Conservation (phyloP, 345 rosid species). For the Citrus medica region DNA sequence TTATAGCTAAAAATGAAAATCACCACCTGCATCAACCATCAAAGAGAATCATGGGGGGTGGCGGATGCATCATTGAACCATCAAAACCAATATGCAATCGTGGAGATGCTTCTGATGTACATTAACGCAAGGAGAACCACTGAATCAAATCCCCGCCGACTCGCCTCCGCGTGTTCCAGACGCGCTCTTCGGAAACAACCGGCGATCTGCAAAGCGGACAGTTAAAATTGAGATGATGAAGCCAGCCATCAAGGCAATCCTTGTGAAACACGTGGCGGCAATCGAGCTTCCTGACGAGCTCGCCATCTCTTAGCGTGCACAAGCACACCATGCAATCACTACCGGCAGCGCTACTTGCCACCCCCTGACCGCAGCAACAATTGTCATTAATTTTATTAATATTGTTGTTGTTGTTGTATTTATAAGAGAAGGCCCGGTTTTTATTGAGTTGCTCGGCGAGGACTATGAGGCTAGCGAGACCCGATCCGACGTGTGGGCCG, state of each 20-base stretch:
- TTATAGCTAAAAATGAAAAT: neutral
- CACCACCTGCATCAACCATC: neutral
- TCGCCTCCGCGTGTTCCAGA: constrained; percentile 40
- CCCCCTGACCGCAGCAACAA: neutral
- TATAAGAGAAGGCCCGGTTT: constrained; percentile 46
- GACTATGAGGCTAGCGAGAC: constrained; percentile 43
- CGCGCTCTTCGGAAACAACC: constrained; percentile 43
- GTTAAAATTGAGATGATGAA: constrained; percentile 55
- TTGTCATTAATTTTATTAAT: too few relatives aligned
- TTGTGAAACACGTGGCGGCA: constrained; percentile 88
- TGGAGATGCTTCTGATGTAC: neutral
- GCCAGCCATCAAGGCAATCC: constrained; percentile 82
- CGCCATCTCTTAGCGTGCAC: constrained; percentile 62
- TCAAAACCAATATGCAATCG: neutral
- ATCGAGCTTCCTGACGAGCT: constrained; percentile 66
- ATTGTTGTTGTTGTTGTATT: constrained; percentile 15
- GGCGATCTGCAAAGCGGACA: constrained; percentile 77
- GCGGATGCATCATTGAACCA: neutral
- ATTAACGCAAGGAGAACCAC: constrained; percentile 45
- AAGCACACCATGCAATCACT: constrained; percentile 64
- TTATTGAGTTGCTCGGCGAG: constrained; percentile 66
- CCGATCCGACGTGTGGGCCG: constrained; percentile 37
- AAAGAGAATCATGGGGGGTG: neutral
- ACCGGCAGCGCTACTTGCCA: constrained; percentile 5
- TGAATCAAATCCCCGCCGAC: constrained; percentile 47